Base-by-base conservation (phyloP, 805 yeast species). In the Pachysolen tannophilus region DNA sequence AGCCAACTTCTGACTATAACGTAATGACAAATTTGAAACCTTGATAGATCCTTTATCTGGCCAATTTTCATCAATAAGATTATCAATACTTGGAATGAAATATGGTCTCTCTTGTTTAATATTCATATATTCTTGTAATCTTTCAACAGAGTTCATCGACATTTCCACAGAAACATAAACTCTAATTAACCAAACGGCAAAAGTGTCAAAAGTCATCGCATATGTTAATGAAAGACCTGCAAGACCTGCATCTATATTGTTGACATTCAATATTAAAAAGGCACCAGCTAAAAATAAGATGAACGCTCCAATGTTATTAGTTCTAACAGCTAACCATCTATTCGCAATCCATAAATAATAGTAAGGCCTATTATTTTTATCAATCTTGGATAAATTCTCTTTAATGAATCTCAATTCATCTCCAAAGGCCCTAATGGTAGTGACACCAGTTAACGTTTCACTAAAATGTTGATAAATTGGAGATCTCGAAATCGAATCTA, bases 131-230 rank as follows among this genome's bases (percentile, higher is more conserved):
- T 85, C 95, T 56, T 80, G 63, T 36, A 86, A 76, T 62, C 95
- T 78, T 62, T 85, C 95, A 19, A 85, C 95, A 4, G 94, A 81
- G 26, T 85, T 95, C 60, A 85, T 85, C 55, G 84, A 84, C 15
- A 94, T 85, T 55, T 85, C 95, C 25, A 86, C 94, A 46, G 85
- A 94, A 23, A 86, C 95, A 1, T 94, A 82, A 94, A 84, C 83
- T 58, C 95, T 72, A 16, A 85, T 95, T 54, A 86, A 82, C 94
- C 94, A 84, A 55, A 82, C 84, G 55, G 85, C 69, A 1, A 88
- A 69, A 56, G 83, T 90, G 1, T 95, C 86, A 41, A 84, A 72
- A 53, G 82, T 88, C 43, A 86, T 65, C 2, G 95, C 84, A 54
- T 86, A 86, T 34, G 87, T 78, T 44, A 85, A 77, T 21, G 92